These are phyloP conservation scores for Penicillium psychrofluorescens DNA, from an alignment of 495 filamentous ascomycete species.

Conservation along the genomic window DNA sequence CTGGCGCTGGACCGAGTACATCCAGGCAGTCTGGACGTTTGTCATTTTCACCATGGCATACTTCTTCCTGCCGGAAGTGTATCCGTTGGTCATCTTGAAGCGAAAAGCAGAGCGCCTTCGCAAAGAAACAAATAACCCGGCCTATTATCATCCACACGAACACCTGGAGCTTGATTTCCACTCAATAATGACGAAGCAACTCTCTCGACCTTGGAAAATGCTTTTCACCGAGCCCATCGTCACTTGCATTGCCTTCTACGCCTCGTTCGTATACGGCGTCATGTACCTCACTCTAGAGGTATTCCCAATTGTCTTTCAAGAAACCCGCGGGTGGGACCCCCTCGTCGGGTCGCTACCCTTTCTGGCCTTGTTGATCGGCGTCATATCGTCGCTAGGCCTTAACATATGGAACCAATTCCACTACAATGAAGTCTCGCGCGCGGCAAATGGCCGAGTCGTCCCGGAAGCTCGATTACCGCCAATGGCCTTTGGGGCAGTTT, in stretches of 20 bases:
- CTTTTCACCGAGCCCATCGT: constrained; percentile 24
- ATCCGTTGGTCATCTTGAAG: constrained; percentile 10
- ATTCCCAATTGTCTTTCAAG: constrained; percentile 8
- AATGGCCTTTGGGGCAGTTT: constrained; percentile 42
- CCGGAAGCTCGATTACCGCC: constrained; percentile 31
- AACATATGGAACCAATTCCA: constrained; percentile 13
- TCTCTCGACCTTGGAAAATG: constrained; percentile 17
- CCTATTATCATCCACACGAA: constrained; percentile 21
- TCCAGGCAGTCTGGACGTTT: constrained; percentile 12
- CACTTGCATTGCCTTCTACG: constrained; percentile 17
- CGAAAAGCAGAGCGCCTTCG: constrained; percentile 15
- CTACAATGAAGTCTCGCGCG: constrained; percentile 15
- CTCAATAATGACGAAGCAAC: constrained; percentile 12
- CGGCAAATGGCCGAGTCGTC: constrained; percentile 15
- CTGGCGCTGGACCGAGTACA: constrained; percentile 24
- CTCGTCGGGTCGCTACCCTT: constrained; percentile 1
- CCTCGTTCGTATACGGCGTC: constrained; percentile 10
- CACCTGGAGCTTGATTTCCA: constrained; percentile 17
- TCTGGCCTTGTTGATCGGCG: constrained; percentile 3
- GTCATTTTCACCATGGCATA: neutral
- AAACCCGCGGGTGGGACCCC: neutral
- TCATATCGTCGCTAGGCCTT: neutral
- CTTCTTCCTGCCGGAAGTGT: constrained; percentile 11
- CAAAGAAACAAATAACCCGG: constrained; percentile 16
- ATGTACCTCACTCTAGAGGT: constrained; percentile 7